These are phyloP conservation scores for Phaeosphaeriaceae sp. DNA, from an alignment of 2,329 filamentous ascomycete species.

Conservation along the genomic window DNA sequence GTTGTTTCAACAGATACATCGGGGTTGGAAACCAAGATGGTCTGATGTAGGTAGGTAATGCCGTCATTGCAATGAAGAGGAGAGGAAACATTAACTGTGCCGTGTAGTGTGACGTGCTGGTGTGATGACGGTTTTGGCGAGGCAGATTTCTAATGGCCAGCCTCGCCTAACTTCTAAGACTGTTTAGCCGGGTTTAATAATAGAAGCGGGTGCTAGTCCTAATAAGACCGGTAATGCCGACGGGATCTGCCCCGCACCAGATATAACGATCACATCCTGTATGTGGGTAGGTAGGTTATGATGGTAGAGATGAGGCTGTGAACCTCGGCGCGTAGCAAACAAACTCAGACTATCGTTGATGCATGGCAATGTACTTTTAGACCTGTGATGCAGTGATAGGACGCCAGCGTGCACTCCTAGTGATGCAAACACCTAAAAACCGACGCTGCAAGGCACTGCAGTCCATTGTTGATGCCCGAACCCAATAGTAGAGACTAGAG, in stretches of 20 bases:
- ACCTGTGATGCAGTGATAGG: neutral
- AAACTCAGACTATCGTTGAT: neutral
- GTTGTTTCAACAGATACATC: conserved; percentile 4
- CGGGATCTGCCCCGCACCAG: conserved; percentile 12
- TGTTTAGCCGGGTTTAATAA: conserved; percentile 17
- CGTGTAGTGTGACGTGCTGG: neutral
- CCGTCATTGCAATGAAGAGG: conserved; percentile 9
- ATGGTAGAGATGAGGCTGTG: conserved; percentile 10
- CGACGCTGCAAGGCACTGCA: neutral
- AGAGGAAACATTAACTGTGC: too few species aligned
- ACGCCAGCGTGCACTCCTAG: neutral
- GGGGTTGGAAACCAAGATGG: conserved; percentile 8
- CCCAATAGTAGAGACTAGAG: neutral
- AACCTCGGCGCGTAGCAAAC: neutral
- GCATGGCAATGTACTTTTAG: neutral
- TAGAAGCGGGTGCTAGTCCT: conserved; percentile 19
- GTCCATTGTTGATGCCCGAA: neutral
- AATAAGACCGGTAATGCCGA: neutral
- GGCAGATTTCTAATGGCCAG: conserved; percentile 22
- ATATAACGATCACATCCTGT: too few species aligned
- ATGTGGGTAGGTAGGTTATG: conserved; percentile 4
- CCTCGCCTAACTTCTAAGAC: conserved; percentile 5
- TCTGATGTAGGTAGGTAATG: conserved; percentile 4
- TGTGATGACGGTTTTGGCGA: conserved; percentile 21
- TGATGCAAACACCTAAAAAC: neutral